Evolutionary conservation across 305 asterid species (phyloP), one percentile per base, ranked within the genome.

Genomic region (Stenogyne calaminthoides): DNA sequence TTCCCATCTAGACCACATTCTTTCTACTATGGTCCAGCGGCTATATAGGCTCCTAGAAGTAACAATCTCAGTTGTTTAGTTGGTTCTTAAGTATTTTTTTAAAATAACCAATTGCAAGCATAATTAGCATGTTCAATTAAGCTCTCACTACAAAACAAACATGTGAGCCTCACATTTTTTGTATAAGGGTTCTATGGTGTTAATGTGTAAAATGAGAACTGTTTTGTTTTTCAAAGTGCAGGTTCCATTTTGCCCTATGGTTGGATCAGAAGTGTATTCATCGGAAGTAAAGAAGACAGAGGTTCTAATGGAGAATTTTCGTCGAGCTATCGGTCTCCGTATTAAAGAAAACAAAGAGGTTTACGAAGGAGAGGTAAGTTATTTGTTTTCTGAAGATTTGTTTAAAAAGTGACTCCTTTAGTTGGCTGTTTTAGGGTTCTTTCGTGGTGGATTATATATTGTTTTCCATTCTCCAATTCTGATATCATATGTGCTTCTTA

Each of bases 171-270:
- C 60, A 15, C 7, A 10, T 49, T 32, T 58, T 62, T 58, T 59
- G 19, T 42, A 4, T 9, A 57, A 44, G 39, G 25, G 47, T 22
- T 44, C 58, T 63, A 64, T 51, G 44, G 34, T 69, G 47, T 74
- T 63, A 37, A 19, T 44, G 52, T 34, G 44, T 64, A 73, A 18
- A 6, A 60, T 61, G 16, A 12, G 47, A 18, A 25, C 46, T 73
- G 22, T 70, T 16, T 46, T 29, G 46, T 15, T 70, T 77, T 64
- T 51, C 63, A 51, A 61, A 18, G 20, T 82, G 77, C 79, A 95
- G 98, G 98, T 95, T 52, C 98, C 98, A 7, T 95, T 95, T 80
- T 95, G 97, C 76, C 99, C 99, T 46, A 95, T 95, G 99, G 99
- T 95, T 71, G 98, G 99, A 57, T 95, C 99, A 10, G 96, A 95